A percentile compares a stretch with the other conserved stretches of the same genome.
Conservation (phyloP, 768 basidiomycete species). For the Gyrodon lividus region DNA sequence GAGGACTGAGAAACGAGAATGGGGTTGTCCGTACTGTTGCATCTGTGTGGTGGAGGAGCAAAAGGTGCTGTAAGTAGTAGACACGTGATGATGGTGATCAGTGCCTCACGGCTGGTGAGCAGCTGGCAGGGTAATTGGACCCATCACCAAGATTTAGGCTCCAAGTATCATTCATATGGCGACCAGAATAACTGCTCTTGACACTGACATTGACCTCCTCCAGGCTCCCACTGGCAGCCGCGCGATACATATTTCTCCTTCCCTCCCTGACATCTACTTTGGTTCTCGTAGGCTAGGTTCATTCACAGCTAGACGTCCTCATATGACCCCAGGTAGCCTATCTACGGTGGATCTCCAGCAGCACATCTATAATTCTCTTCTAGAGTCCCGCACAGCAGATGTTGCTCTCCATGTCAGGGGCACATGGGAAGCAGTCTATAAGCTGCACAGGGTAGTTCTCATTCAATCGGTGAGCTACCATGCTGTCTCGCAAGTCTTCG, state of each 20-base stretch:
- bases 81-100: not conserved
- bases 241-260: slow-evolving; percentile 9
- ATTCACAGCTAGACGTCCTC: not conserved
- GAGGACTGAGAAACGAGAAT: slow-evolving; percentile 66
- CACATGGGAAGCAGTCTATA: slow-evolving; percentile 72
- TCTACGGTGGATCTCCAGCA: slow-evolving; percentile 61
- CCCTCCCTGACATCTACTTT: slow-evolving; percentile 10
- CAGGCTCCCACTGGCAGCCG: slow-evolving; percentile 1
- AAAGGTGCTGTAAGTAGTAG: not conserved
- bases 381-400: slow-evolving; percentile 73
- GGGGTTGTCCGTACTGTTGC: slow-evolving; percentile 51
- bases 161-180: slow-evolving; percentile 3
- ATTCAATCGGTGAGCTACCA: slow-evolving; percentile 71
- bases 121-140: not conserved
- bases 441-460: slow-evolving; percentile 80
- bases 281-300: not conserved
- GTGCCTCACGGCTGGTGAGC: too few species aligned
- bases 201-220: too few species aligned
- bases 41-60: slow-evolving; percentile 36
- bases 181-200: not conserved
- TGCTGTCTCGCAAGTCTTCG: not conserved
- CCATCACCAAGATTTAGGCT: not conserved
- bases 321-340: slow-evolving; percentile 42
- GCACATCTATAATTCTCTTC: slow-evolving; percentile 75
- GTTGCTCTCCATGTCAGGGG: slow-evolving; percentile 69